Percentiles rank a stretch among this genome's conserved stretches.
Evolutionary conservation across 2,329 filamentous ascomycete genomes (phyloP).

Genomic region (Dactylellina leptospora): DNA sequence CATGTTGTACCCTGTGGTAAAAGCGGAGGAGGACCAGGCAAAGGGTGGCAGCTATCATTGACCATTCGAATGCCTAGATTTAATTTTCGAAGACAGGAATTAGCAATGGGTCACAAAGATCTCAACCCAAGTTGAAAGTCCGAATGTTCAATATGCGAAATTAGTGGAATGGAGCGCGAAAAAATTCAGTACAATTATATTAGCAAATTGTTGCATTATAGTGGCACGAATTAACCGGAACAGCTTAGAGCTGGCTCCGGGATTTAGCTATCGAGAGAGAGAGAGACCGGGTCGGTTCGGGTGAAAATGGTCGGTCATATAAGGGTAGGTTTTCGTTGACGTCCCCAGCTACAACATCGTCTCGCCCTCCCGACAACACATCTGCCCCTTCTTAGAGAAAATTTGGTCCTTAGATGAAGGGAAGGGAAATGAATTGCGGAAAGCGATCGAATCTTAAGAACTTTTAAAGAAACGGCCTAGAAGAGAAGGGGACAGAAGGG

Average conservation of each 20-base stretch:
- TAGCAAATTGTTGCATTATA: constrained; percentile 13
- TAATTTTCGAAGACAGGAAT: neutral
- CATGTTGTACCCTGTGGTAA: constrained; percentile 21
- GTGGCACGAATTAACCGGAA: neutral
- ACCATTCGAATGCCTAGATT: constrained; percentile 48
- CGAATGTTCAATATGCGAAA: neutral
- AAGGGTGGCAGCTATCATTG: constrained; percentile 31
- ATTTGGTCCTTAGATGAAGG: neutral
- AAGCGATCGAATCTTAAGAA: constrained; percentile 16
- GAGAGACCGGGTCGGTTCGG: neutral
- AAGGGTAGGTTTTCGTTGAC: neutral
- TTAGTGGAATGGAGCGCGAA: neutral
- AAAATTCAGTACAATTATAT: neutral
- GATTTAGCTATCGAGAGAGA: neutral
- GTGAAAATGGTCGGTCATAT: neutral
- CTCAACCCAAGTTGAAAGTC: neutral
- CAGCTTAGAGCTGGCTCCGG: neutral
- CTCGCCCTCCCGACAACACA: constrained; percentile 22
- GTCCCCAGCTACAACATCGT: constrained; percentile 11
- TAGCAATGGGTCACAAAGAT: constrained; percentile 2
- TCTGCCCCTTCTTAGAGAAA: constrained; percentile 3
- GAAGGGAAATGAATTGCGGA: neutral
- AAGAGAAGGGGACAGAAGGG: constrained; percentile 4
- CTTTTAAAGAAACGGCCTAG: neutral
- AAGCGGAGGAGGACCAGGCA: constrained; percentile 33